Base-by-base conservation (phyloP, 2,329 filamentous ascomycete species). In the Aspergillus ruber region DNA sequence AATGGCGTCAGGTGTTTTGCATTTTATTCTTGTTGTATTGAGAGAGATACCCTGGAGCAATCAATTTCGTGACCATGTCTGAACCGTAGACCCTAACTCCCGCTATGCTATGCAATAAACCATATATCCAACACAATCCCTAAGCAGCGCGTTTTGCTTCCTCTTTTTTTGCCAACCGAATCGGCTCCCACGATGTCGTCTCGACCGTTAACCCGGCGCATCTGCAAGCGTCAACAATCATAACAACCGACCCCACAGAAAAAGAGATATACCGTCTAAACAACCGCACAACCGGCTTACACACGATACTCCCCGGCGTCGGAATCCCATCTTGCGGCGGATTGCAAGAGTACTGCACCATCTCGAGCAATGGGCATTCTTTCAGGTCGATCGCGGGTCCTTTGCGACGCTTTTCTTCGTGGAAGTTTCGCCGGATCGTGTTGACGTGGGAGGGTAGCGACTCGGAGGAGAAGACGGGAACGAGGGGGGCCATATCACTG, bases 301-400 rank as follows among this genome's bases (percentile, higher is more conserved):
- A 84, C 4, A 62, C 62, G n/a, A 78, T 62, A 21, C 78, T 65
- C 2, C 69, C 65, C 3, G 72, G 68, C 44, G 62, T 59, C 15
- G 65, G 68, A 29, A 71, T 65, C 40, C 61, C 63, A 44, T 72
- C 67, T 32, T 70, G 64, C 7, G 74, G 68, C 8, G 81, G 66
- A 59, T 81, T 74, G 65, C 82, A 85, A 21, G 75, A 75, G 60
- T 83, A 84, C 66, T 85, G 82, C 42, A 80, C 67, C 64, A 85
- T 64, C 61, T 84, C 79, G 55, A 79, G 70, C 36, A 84, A 65
- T 48, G 74, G 65, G 62, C 82, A 85, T 43, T 78, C 67, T 46
- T 69, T 62, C 5, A 84, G 69, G 27, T 78, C 68, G 50, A 81
- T 66, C 13, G 72, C 66, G 21, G 59, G 58, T 40, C 73, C 69